phyloP scores from a whole-genome alignment of 2,329 filamentous ascomycete genomes.

The Ilyonectria mors-panacis region DNA sequence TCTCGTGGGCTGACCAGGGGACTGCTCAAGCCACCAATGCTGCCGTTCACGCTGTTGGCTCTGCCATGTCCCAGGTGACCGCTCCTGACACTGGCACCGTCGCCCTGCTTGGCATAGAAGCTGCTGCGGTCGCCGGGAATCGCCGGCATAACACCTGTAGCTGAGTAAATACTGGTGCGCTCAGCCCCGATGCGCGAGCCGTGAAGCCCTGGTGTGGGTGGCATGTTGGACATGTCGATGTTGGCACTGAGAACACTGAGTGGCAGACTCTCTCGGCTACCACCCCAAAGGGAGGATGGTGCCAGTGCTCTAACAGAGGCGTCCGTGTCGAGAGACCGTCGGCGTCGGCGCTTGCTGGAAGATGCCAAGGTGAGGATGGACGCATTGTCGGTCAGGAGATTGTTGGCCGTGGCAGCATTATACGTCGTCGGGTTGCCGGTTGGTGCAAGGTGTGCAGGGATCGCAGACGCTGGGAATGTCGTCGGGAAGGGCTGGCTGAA shows the following conservation, averaged over 20 bases:
- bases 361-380: slow-evolving; percentile 89
- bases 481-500: slow-evolving; percentile 78
- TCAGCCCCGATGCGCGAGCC: slow-evolving; percentile 66
- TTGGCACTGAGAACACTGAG: slow-evolving; percentile 84
- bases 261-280: slow-evolving; percentile 84
- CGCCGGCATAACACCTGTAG: slow-evolving; percentile 76
- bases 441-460: slow-evolving; percentile 78
- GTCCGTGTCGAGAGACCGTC: slow-evolving; percentile 87
- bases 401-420: slow-evolving; percentile 84
- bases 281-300: slow-evolving; percentile 85
- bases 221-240: slow-evolving; percentile 66
- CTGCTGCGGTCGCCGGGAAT: slow-evolving; percentile 85
- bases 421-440: slow-evolving; percentile 78
- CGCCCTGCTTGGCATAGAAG: slow-evolving; percentile 79
- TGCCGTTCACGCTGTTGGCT: slow-evolving; percentile 86
- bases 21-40: slow-evolving; percentile 74
- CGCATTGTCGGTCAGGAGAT: slow-evolving; percentile 86
- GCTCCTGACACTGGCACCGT: slow-evolving; percentile 85
- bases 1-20: slow-evolving; percentile 73
- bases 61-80: slow-evolving; percentile 82
- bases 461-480: slow-evolving; percentile 77
- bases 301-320: slow-evolving; percentile 89
- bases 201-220: slow-evolving; percentile 67
- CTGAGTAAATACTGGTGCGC: slow-evolving; percentile 86
- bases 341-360: slow-evolving; percentile 82